Base-by-base conservation (phyloP, 2,329 filamentous ascomycete genomes). In the Rasamsonia emersonii region DNA sequence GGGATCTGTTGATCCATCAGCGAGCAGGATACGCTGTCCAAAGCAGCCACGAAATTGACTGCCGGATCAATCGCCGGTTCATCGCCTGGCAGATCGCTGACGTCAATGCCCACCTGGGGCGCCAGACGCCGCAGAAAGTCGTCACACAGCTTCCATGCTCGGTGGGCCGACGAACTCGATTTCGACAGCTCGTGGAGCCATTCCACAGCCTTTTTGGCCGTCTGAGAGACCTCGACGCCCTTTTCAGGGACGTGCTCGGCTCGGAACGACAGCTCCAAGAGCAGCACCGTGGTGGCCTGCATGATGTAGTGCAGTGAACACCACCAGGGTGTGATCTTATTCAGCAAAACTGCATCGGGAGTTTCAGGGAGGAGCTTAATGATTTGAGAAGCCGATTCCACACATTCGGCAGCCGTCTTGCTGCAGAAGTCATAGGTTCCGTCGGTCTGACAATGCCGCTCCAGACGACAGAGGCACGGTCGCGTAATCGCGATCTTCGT, bases 301-400 rank as follows among this genome's bases (percentile, higher is more conserved):
- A 65, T 63, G 5, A 66, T 45, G 32, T 59, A 61, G 37, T 65
- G 62, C 9, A 65, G 45, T 10, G 61, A 53, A 38, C 53, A 61
- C 59, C 61, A 65, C 63, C 63, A 67, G 9, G 59, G 59, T 1
- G 57, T 56, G 10, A 56, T 47, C 11, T 49, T 50, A 33, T 62
- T 50, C 8, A 67, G 43, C 0, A 55, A 41, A 5, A 49, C 43
- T 5, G 55, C 47, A 30, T 63, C 58, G 9, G 57, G 50, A 6
- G 52, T 47, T 23, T 63, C 54, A 6, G 62, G 61, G 24, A 67
- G 54, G 9, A 64, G 43, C 1, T 47, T 51, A 11, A 67, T 38
- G 41, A 60, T 50, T 19, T 57, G 56, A 27, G 56, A 61, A 4
- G 62, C 63, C 5, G 61, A 54, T 28, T 62, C 58, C 9, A 66